Percentiles rank a stretch among this genome's conserved stretches.
phyloP scores from a whole-genome alignment of 2,329 filamentous ascomycete genomes.

The Sporothrix pallida region DNA sequence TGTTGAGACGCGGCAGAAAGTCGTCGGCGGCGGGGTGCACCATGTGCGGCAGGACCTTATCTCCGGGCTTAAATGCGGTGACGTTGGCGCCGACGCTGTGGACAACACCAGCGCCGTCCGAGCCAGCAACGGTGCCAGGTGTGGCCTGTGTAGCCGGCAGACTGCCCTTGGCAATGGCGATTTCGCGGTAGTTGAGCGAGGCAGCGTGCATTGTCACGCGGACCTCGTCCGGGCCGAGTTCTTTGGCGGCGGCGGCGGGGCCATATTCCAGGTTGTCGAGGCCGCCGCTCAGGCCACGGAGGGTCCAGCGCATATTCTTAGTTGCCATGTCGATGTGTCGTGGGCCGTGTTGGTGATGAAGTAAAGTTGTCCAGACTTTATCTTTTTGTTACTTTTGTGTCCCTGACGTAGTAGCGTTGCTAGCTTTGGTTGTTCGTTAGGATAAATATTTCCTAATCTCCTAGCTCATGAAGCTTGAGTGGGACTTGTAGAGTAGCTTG shows the following conservation, averaged over 20 bases:
- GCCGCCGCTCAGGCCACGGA: neutral
- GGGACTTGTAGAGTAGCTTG: too few relatives aligned
- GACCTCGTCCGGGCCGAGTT: constrained; percentile 60
- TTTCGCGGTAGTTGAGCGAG: constrained; percentile 62
- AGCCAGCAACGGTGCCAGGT: constrained; percentile 55
- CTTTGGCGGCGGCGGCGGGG: neutral
- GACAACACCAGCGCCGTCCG: constrained; percentile 61
- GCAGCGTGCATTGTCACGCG: constrained; percentile 67
- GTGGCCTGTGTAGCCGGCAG: constrained; percentile 41
- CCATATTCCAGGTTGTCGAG: neutral
- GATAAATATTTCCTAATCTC: neutral
- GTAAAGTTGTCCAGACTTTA: too few relatives aligned
- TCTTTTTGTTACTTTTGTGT: too few relatives aligned
- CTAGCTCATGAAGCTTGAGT: neutral
- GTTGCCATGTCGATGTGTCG: neutral
- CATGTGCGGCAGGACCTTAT: constrained; percentile 24
- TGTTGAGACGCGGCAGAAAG: constrained; percentile 69
- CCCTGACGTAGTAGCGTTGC: neutral
- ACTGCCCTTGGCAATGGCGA: constrained; percentile 52
- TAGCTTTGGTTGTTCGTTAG: neutral
- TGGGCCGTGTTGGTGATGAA: neutral
- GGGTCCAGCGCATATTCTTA: neutral
- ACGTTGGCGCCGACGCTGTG: constrained; percentile 60
- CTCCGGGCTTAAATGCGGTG: constrained; percentile 48
- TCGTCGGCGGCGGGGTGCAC: constrained; percentile 1